Conservation (phyloP, 1,284 basidiomycete species). For the Mycena citricolor region DNA sequence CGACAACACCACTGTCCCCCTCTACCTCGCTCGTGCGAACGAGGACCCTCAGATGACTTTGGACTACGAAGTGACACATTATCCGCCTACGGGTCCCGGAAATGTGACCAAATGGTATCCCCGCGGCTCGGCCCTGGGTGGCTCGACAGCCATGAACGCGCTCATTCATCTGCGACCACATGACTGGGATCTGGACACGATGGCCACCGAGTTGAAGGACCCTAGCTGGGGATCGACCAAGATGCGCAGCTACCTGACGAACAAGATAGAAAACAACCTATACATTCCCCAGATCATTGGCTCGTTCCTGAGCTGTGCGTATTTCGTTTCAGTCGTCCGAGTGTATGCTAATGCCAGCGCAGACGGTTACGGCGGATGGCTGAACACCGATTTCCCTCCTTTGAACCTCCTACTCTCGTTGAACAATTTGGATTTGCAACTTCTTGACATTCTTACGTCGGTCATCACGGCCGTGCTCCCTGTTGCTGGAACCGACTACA, state of each 20-base stretch:
- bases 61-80: conserved; percentile 26
- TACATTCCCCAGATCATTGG: conserved; percentile 18
- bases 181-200: conserved; percentile 23
- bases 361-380: conserved; percentile 27
- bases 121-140: conserved; percentile 25
- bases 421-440: conserved; percentile 13
- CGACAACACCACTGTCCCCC: conserved; percentile 26
- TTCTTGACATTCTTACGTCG: conserved; percentile 12
- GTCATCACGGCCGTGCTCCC: conserved; percentile 15
- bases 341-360: neutral
- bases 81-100: conserved; percentile 18
- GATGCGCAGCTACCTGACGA: conserved; percentile 24
- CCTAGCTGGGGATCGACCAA: conserved; percentile 8
- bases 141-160: conserved; percentile 27
- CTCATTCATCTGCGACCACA: conserved; percentile 26
- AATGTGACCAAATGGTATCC: conserved; percentile 26
- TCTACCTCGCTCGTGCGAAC: conserved; percentile 24
- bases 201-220: conserved; percentile 14
- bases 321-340: neutral
- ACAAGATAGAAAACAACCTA: conserved; percentile 24
- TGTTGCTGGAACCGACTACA: conserved; percentile 23
- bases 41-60: conserved; percentile 27
- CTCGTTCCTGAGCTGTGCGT: conserved; percentile 14
- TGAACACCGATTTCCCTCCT: conserved; percentile 24
- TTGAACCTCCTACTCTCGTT: conserved; percentile 17